These are phyloP conservation scores for Hymenoscyphus fraxineus DNA, from an alignment of 2,329 filamentous ascomycete species.

Conservation along the genomic window DNA sequence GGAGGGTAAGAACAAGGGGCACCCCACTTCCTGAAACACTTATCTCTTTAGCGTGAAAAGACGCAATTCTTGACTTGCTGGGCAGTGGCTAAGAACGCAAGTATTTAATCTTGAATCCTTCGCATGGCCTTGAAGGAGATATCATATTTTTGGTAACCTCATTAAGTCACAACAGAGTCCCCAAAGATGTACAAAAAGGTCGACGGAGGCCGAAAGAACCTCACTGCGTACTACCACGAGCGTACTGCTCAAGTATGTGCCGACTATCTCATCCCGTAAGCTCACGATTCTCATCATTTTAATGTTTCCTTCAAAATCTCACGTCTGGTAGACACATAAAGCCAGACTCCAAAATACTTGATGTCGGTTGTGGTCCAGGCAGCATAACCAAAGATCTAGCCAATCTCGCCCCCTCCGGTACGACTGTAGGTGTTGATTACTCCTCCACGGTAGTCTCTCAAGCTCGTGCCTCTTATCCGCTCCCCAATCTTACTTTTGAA, in stretches of 20 bases:
- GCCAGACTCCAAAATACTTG: not conserved
- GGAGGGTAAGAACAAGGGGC: too few species aligned
- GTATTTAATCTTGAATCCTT: too few species aligned
- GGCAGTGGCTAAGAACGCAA: too few species aligned
- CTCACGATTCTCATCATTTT: not conserved
- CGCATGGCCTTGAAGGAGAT: too few species aligned
- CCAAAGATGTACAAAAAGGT: not conserved
- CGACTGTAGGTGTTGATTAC: not conserved
- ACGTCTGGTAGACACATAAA: not conserved
- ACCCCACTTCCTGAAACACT: too few species aligned
- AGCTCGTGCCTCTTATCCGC: not conserved
- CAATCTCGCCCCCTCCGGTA: not conserved
- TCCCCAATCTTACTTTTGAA: not conserved
- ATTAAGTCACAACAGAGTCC: not conserved
- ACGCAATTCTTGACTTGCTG: too few species aligned
- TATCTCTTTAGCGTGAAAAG: too few species aligned
- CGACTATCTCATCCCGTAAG: not conserved
- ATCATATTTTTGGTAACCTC: too few species aligned
- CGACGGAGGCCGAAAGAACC: not conserved
- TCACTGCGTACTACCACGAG: not conserved
- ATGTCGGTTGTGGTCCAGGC: not conserved
- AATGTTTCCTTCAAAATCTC: not conserved
- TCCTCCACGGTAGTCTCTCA: not conserved
- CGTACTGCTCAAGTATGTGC: not conserved
- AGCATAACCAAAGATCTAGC: not conserved